Conservation (phyloP, 129 eudicot species). For the Logfia minima region DNA sequence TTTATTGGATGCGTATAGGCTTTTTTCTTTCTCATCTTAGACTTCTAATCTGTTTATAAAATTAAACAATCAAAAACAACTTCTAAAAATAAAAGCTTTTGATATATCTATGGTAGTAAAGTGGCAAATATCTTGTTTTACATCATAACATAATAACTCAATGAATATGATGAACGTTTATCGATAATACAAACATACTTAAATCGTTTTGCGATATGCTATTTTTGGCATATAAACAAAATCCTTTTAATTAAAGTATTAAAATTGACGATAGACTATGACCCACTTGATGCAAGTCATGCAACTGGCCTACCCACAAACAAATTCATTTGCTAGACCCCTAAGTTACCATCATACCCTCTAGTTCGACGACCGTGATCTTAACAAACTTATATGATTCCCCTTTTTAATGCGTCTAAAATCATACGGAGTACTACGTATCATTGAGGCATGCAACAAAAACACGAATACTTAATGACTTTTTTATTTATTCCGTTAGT, state of each 20-base stretch:
- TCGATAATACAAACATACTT: too few relatives aligned
- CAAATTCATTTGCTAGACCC: background rate
- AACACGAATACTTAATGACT: background rate
- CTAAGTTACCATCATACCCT: background rate
- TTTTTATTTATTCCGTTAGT: background rate
- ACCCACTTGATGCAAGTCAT: background rate
- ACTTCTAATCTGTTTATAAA: too few relatives aligned
- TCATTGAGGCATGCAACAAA: background rate
- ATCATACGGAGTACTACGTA: background rate
- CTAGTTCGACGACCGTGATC: background rate
- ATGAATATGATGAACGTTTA: too few relatives aligned
- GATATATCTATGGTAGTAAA: too few relatives aligned
- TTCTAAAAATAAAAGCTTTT: too few relatives aligned
- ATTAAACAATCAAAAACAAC: too few relatives aligned
- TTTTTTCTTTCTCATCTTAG: too few relatives aligned
- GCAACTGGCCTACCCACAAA: background rate
- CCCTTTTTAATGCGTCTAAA: background rate
- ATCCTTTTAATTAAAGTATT: background rate
- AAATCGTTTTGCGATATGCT: background rate
- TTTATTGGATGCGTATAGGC: too few relatives aligned
- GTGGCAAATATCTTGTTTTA: too few relatives aligned
- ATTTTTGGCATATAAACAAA: background rate
- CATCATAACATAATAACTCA: too few relatives aligned
- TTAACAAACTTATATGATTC: slow-evolving; percentile 13
- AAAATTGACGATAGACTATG: background rate